phyloP scores from a whole-genome alignment of 1,284 basidiomycete species.

The Boletellus dicymbophilus region DNA sequence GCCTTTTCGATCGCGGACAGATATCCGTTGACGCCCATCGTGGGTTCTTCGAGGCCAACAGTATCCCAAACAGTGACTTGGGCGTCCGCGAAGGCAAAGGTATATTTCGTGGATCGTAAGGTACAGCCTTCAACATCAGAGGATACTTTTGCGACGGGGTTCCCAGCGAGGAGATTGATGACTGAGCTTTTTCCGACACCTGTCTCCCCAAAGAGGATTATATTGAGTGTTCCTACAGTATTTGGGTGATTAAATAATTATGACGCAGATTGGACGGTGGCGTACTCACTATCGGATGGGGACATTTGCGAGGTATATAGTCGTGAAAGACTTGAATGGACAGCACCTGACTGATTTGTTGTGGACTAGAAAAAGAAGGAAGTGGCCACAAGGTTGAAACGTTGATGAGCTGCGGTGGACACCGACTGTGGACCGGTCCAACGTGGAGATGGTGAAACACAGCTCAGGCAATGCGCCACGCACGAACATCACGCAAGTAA shows the following conservation, averaged over 20 bases:
- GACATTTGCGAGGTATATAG: conserved; percentile 17
- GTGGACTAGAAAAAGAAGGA: conserved; percentile 7
- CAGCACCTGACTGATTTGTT: neutral
- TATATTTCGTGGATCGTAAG: conserved; percentile 24
- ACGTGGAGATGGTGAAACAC: conserved; percentile 10
- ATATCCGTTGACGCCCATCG: conserved; percentile 27
- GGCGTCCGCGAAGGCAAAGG: conserved; percentile 8
- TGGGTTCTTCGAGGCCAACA: conserved; percentile 42
- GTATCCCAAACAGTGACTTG: conserved; percentile 38
- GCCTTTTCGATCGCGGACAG: conserved; percentile 37
- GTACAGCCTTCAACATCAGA: conserved; percentile 28
- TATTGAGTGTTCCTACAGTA: conserved; percentile 16
- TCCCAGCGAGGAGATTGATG: conserved; percentile 32
- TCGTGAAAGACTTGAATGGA: no score
- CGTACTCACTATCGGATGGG: conserved; percentile 17
- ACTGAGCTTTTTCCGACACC: conserved; percentile 37
- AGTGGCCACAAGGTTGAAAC: conserved; percentile 3
- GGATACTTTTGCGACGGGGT: conserved; percentile 27
- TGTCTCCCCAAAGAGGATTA: conserved; percentile 32
- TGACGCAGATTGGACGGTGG: neutral
- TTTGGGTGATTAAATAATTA: neutral
- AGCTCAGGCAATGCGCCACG: conserved; percentile 14
- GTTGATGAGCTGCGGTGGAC: conserved; percentile 2
- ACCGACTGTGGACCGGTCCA: conserved; percentile 13
- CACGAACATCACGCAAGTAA: conserved; percentile 12